phyloP scores from a whole-genome alignment of 2,329 filamentous ascomycete species.

The Claviceps monticola region DNA sequence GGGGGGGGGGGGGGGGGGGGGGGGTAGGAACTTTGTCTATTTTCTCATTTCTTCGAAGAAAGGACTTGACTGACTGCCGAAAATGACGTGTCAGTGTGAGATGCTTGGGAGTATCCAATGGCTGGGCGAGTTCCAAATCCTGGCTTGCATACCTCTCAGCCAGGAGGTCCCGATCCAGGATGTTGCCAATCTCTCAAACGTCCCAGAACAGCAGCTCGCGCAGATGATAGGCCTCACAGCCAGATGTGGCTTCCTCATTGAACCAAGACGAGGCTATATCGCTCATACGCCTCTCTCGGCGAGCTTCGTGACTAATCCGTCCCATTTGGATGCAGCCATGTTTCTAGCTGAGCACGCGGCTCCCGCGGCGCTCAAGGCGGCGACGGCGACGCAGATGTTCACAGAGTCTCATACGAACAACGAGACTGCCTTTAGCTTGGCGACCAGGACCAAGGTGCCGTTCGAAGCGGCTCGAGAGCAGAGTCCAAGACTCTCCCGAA shows the following conservation, averaged over 20 bases:
- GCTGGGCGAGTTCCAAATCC: conserved; percentile 29
- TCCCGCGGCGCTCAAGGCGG: conserved; percentile 1
- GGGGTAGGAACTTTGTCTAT: not conserved
- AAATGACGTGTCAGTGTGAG: not conserved
- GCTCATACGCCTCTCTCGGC: conserved; percentile 6
- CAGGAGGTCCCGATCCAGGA: conserved; percentile 23
- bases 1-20: not conserved
- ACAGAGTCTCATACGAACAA: not conserved
- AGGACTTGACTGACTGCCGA: not conserved
- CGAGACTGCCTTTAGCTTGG: conserved; percentile 2
- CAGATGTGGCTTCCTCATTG: conserved; percentile 3
- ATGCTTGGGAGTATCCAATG: not conserved
- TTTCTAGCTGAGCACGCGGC: conserved; percentile 2
- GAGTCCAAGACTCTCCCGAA: not conserved
- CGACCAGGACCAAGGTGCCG: not conserved
- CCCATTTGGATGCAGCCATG: conserved; percentile 5
- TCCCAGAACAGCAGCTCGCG: conserved; percentile 22
- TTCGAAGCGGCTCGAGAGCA: not conserved
- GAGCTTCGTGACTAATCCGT: not conserved
- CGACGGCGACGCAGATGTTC: not conserved
- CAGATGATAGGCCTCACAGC: conserved; percentile 17
- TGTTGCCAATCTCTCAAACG: conserved; percentile 25
- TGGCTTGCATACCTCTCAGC: conserved; percentile 27
- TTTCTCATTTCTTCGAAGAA: not conserved
- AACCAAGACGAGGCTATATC: conserved; percentile 1